Base-by-base conservation (phyloP, 2,329 filamentous ascomycete genomes). In the Xylariaceae sp. region DNA sequence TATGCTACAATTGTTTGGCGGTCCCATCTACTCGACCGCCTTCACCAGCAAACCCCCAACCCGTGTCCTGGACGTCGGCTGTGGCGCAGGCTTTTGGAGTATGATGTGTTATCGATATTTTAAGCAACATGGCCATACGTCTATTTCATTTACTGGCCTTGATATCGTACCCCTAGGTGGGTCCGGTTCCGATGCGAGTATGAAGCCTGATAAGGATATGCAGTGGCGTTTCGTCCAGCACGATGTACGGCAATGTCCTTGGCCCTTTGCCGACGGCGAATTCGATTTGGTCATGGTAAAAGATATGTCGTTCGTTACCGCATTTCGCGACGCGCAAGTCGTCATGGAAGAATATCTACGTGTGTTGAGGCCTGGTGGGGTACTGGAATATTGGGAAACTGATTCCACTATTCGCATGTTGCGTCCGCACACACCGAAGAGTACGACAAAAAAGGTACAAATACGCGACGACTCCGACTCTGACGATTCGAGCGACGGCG, bases 211-310 rank as follows among this genome's bases (percentile, higher is more conserved):
- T 61, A 84, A 85, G 63, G 88, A 89, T 47, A 87, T 96, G 77
- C 85, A 88, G 61, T 96, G 91, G 90, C 84, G 78, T 8, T 96
- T 96, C 68, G 82, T 95, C 51, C 88, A 91, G 67, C 90, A 96
- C 68, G 91, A 96, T 70, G 73, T 95, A 60, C 85, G 89, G 55
- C 81, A 82, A 56, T 70, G 80, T 2, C 89, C 89, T 0, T 81
- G 91, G 65, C 92, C 92, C 0, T 90, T 96, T 60, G 77, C 83
- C 1, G 82, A 89, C 57, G 85, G 80, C 37, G 86, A 91, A 63
- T 96, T 95, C 69, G 90, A 96, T 68, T 79, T 96, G 41, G 80
- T 97, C 64, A 90, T 96, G 77, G 80, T 89, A 66, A 96, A 96
- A 70, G 91, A 96, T 68, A 74, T 90, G 65, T 86, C 84, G 51